phyloP scores from a whole-genome alignment of 805 yeast species.

The Spencermartinsiella europaea region DNA sequence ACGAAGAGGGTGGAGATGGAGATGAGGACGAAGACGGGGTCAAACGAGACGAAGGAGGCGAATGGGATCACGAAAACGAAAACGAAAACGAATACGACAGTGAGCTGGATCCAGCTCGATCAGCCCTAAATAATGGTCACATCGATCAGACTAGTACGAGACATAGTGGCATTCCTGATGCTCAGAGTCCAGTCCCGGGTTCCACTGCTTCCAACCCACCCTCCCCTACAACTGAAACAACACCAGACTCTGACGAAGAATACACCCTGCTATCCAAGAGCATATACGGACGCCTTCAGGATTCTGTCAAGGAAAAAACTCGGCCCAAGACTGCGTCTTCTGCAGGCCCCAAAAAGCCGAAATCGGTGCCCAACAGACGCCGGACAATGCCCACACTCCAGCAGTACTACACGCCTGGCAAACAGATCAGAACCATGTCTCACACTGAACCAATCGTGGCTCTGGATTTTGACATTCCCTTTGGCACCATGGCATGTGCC shows the following conservation, averaged over 20 bases:
- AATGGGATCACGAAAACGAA: constrained; percentile 13
- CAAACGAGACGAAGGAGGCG: constrained; percentile 16
- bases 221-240: not conserved
- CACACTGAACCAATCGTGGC: constrained; percentile 51
- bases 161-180: not conserved
- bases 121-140: not conserved
- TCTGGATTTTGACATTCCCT: constrained; percentile 67
- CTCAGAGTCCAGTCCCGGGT: not conserved
- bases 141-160: not conserved
- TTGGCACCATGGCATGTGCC: constrained; percentile 72
- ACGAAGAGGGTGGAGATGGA: constrained; percentile 6
- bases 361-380: constrained; percentile 35
- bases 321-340: constrained; percentile 1
- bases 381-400: constrained; percentile 60
- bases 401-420: constrained; percentile 57
- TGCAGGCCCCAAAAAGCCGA: constrained; percentile 11
- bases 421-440: constrained; percentile 47
- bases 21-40: constrained; percentile 8
- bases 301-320: not conserved
- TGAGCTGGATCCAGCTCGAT: constrained; percentile 3
- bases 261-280: constrained; percentile 38
- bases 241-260: constrained; percentile 20
- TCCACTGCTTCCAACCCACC: too few relatives aligned
- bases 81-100: not conserved
- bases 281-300: constrained; percentile 40